Conservation (phyloP, 441 rosid genomes). For the Pelargonium myrrhifolium region DNA sequence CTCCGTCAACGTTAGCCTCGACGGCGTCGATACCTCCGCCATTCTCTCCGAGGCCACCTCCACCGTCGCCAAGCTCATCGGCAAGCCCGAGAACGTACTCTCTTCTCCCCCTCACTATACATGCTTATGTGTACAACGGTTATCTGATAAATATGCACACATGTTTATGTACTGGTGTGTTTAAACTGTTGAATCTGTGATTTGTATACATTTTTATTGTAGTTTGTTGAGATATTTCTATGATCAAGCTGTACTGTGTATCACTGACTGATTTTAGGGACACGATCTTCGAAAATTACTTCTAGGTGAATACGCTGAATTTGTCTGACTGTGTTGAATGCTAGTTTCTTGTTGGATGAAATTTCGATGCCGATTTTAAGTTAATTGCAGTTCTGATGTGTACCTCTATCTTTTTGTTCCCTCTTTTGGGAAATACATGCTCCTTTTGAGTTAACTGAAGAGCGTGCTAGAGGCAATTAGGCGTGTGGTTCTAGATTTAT, state of each 20-base stretch:
- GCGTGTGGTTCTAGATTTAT: not conserved
- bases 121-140: no score
- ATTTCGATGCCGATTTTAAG: not conserved
- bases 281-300: not conserved
- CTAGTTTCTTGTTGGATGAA: not conserved
- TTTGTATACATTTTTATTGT: not conserved
- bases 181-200: not conserved
- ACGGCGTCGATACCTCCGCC: not conserved
- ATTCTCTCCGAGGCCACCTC: not conserved
- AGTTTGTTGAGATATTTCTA: not conserved
- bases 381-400: not conserved
- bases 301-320: not conserved
- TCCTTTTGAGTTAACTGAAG: not conserved
- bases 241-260: not conserved
- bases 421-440: not conserved
- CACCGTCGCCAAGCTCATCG: conserved; percentile 1
- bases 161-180: not conserved
- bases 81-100: not conserved
- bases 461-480: not conserved
- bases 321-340: not conserved
- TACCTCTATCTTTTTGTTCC: not conserved
- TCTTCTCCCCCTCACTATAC: no score
- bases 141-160: not conserved
- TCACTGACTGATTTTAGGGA: not conserved
- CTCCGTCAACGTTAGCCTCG: not conserved